A percentile compares a stretch with the other conserved stretches of the same genome.
These are phyloP conservation scores for Salix brachista DNA, from an alignment of 345 rosid genomes.

Conservation along the genomic window DNA sequence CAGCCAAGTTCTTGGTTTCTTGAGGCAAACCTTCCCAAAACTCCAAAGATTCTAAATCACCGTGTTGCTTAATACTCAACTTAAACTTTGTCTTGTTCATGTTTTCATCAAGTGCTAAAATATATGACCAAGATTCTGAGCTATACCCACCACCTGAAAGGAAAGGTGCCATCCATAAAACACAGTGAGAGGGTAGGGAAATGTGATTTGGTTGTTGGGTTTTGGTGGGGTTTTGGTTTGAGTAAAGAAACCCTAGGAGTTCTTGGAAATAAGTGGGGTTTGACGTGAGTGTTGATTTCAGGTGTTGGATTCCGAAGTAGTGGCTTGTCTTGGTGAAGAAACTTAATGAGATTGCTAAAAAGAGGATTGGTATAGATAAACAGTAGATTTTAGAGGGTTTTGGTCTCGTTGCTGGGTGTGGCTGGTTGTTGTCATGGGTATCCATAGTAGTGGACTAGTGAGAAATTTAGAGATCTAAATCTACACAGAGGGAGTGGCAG, in stretches of 20 bases:
- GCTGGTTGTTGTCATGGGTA: slow-evolving; percentile 10
- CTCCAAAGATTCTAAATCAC: slow-evolving; percentile 57
- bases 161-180: slow-evolving; percentile 89
- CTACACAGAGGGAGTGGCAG: background rate
- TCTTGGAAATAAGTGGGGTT: slow-evolving; percentile 30
- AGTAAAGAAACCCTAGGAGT: slow-evolving; percentile 18
- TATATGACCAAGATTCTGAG: slow-evolving; percentile 85
- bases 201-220: slow-evolving; percentile 3
- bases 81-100: slow-evolving; percentile 33
- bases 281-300: slow-evolving; percentile 35
- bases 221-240: slow-evolving; percentile 14
- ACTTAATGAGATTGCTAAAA: slow-evolving; percentile 41
- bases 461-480: background rate
- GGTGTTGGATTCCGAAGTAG: slow-evolving; percentile 31
- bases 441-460: slow-evolving; percentile 15
- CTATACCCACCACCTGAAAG: slow-evolving; percentile 94
- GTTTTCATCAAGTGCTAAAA: slow-evolving; percentile 45
- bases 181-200: slow-evolving; percentile 42
- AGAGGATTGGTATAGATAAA: slow-evolving; percentile 38
- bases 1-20: slow-evolving; percentile 38
- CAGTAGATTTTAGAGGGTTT: slow-evolving; percentile 32
- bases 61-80: slow-evolving; percentile 68
- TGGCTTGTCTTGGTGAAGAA: slow-evolving; percentile 33
- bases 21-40: slow-evolving; percentile 72
- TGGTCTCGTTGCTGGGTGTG: slow-evolving; percentile 22